Evolutionary conservation across 1,139 yeast genomes (phyloP), one percentile per base, ranked within the genome.

Genomic region (Debaryomyces sp.): DNA sequence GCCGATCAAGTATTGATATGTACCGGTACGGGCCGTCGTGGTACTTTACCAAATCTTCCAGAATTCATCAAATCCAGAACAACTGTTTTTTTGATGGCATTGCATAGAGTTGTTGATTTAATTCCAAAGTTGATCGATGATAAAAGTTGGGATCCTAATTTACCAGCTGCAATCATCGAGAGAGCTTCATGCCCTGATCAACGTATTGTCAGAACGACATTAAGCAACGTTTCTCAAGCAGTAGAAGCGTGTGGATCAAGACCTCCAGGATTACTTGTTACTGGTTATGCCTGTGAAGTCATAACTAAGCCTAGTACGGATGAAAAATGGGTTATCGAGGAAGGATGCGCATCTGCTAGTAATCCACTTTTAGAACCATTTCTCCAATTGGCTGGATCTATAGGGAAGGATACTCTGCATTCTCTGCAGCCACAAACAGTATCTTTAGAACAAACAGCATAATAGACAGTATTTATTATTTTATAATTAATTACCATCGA

Each of bases 101-200:
- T 94, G 49, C 97, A 92, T 60, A 77, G 98, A 53, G 84, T 90
- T 13, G 78, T 78, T 15, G 87, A 85, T 35, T 78, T 94, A 34
- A 80, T 87, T 5, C 81, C 82, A 0, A 80, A 78, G 4, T 73
- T 94, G 45, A 61, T 82, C 1, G 63, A 62, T 7, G 73, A 74
- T 1, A 78, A 79, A 41, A 69, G 75, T 0, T 94, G 97, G 97
- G 87, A 85, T 46, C 68, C 76, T 1, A 70, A 78, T 13, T 75
- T 87, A 12, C 97, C 97, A 0, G 89, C 88, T 41, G 92, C 95
- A 2, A 84, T 92, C 17, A 83, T 92, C 2, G 99, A 94, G 65
- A 77, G 97, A 50, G 96, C 97, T 0, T 86, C 95, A 17, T 90
- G 97, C 65, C 92, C 95, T 0, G 99, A 92, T 62, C 97, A 94